A percentile compares a stretch with the other conserved stretches of the same genome.
Evolutionary conservation across 345 rosid species (phyloP).

Genomic region (Raphanus raphanistrum): DNA sequence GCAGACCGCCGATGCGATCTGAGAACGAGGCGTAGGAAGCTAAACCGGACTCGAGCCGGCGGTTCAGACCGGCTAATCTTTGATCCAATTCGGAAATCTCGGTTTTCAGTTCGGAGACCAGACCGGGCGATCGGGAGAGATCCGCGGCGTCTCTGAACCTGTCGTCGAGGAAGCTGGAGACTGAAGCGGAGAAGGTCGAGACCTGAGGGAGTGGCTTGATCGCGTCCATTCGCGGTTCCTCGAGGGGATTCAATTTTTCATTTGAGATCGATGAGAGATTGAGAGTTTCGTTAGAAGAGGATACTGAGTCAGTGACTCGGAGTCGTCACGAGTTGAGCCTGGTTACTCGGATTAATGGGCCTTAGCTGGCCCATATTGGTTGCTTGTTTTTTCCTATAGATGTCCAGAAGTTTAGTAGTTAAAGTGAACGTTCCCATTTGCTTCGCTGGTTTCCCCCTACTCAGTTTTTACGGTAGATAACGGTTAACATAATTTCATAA

Average conservation of each 20-base stretch:
- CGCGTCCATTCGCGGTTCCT: slow-evolving; percentile 45
- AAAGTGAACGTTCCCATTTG: neutral
- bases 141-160: slow-evolving; percentile 45
- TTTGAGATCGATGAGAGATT: slow-evolving; percentile 7
- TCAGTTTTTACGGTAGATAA: too few species aligned
- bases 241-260: slow-evolving; percentile 22
- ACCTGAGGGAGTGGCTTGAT: slow-evolving; percentile 51
- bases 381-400: too few species aligned
- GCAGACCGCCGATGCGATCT: slow-evolving; percentile 48
- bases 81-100: slow-evolving; percentile 65
- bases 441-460: too few species aligned
- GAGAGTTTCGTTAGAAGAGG: slow-evolving; percentile 19
- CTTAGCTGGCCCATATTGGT: neutral
- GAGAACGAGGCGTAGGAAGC: slow-evolving; percentile 67
- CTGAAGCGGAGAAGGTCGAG: slow-evolving; percentile 23
- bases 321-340: slow-evolving; percentile 22
- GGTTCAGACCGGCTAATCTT: slow-evolving; percentile 49
- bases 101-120: slow-evolving; percentile 57
- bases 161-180: slow-evolving; percentile 56
- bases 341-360: slow-evolving; percentile 25
- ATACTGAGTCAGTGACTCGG: slow-evolving; percentile 35
- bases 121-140: slow-evolving; percentile 48
- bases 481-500: too few species aligned
- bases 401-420: too few species aligned
- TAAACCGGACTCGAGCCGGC: slow-evolving; percentile 55